Evolutionary conservation across 2,329 filamentous ascomycete genomes (phyloP), one percentile per base, ranked within the genome.

Genomic region (Fusarium mangiferae): DNA sequence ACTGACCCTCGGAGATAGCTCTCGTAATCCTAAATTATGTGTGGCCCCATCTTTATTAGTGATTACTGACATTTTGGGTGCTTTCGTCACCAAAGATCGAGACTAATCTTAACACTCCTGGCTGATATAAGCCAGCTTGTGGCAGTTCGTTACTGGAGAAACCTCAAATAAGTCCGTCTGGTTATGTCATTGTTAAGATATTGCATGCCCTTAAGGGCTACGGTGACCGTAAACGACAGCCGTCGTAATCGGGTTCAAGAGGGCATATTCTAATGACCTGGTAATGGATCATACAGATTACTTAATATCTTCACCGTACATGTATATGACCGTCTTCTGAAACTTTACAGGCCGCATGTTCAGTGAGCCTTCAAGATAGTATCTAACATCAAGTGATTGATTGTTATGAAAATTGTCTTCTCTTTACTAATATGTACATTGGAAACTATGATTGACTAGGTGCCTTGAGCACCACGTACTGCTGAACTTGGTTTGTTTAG

Each of bases 61-160:
- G 41, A 9, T 14, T 14, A 7, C 10, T 42, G 35, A 12, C 11
- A 46, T 17, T 28, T 18, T 45, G 20, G 24, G 39, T n/a, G 39
- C 8, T 22, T n/a, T 39, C 36, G 6, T n/a, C 39, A 42, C 22
- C 3, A 33, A 9, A 51, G 30, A 35, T 52, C 6, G 12, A 26
- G 26, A 22, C 14, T 39, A 18, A 3, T 33, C 36, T 63, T 72
- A 77, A 75, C 73, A 61, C 12, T 26, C 14, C 36, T 68, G 75
- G 75, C 76, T 78, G 73, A 78, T 58, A 73, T 78, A 62, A 78
- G 75, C 73, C 76, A 78, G 35, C 41, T 59, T 30, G n/a, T 48
- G 14, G 35, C 15, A 26, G 22, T 33, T 39, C 18, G 17, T 24
- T n/a, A 28, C 36, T 55, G 35, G n/a, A 22, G 14, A 22, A 41